A percentile compares a stretch with the other conserved stretches of the same genome.
These are phyloP conservation scores for Penicillium odoratum DNA, from an alignment of 495 filamentous ascomycete species.

Conservation along the genomic window DNA sequence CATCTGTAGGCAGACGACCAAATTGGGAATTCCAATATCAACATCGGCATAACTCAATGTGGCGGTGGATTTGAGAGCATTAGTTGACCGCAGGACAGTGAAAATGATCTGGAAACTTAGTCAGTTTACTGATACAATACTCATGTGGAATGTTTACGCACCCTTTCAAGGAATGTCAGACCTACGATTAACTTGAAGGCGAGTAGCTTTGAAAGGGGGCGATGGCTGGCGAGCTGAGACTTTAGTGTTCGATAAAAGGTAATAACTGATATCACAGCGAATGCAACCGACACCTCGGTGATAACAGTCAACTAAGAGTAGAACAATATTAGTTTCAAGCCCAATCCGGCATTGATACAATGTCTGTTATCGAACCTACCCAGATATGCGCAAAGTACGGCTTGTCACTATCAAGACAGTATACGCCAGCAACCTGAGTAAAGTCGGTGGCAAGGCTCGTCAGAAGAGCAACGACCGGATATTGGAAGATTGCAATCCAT, in stretches of 20 bases:
- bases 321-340: not conserved
- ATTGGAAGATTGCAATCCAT: constrained; percentile 35
- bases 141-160: constrained; percentile 1
- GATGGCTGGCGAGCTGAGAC: constrained; percentile 17
- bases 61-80: constrained; percentile 20
- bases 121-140: not conserved
- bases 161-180: constrained; percentile 28
- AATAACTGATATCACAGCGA: constrained; percentile 27
- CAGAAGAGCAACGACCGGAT: constrained; percentile 27
- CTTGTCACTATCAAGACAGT: constrained; percentile 30
- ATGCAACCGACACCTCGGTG: constrained; percentile 18
- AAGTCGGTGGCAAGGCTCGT: constrained; percentile 29
- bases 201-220: constrained; percentile 30
- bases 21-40: constrained; percentile 31
- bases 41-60: constrained; percentile 35
- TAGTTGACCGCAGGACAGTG: constrained; percentile 29
- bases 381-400: constrained; percentile 38
- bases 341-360: not conserved
- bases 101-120: constrained; percentile 27
- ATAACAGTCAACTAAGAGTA: constrained; percentile 25
- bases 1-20: constrained; percentile 38
- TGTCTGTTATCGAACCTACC: constrained; percentile 19
- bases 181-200: constrained; percentile 40
- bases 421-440: constrained; percentile 31
- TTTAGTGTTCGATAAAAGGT: constrained; percentile 28